Conservation (phyloP, 352 stramenopile genomes). For the Pythium scleroteichum region DNA sequence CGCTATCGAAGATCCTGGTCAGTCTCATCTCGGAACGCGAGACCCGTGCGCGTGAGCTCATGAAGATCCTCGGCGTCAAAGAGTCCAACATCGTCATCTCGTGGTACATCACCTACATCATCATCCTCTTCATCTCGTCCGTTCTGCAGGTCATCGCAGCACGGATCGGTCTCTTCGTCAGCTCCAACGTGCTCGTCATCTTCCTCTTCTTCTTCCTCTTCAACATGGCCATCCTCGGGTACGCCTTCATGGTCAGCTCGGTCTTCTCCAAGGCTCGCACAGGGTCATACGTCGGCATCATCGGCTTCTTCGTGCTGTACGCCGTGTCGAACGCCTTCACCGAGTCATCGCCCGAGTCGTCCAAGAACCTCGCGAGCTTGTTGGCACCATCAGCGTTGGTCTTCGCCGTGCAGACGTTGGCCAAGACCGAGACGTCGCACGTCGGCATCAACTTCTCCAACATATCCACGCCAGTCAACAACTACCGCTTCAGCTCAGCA, state of each 20-base stretch:
- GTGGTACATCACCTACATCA: constrained; percentile 87
- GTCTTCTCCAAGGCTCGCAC: constrained; percentile 50
- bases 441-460: constrained; percentile 57
- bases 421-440: constrained; percentile 34
- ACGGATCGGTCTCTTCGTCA: constrained; percentile 33
- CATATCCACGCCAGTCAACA: constrained; percentile 33
- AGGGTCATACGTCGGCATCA: constrained; percentile 59
- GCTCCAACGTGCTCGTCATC: constrained; percentile 21
- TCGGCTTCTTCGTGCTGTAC: constrained; percentile 31
- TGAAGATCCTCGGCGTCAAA: constrained; percentile 88
- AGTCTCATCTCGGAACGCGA: constrained; percentile 83
- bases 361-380: constrained; percentile 41
- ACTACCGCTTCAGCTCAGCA: constrained; percentile 55
- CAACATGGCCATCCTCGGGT: constrained; percentile 30
- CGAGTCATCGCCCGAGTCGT: constrained; percentile 19
- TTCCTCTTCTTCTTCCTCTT: constrained; percentile 46
- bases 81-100: constrained; percentile 62
- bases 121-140: constrained; percentile 70
- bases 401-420: constrained; percentile 49
- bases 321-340: constrained; percentile 31
- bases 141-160: constrained; percentile 54
- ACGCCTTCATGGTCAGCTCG: constrained; percentile 33
- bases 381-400: constrained; percentile 42
- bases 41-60: constrained; percentile 64
- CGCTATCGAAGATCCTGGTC: constrained; percentile 63